Evolutionary conservation across 768 basidiomycete species (phyloP).

Genomic region (Hydnomerulius pinastri): DNA sequence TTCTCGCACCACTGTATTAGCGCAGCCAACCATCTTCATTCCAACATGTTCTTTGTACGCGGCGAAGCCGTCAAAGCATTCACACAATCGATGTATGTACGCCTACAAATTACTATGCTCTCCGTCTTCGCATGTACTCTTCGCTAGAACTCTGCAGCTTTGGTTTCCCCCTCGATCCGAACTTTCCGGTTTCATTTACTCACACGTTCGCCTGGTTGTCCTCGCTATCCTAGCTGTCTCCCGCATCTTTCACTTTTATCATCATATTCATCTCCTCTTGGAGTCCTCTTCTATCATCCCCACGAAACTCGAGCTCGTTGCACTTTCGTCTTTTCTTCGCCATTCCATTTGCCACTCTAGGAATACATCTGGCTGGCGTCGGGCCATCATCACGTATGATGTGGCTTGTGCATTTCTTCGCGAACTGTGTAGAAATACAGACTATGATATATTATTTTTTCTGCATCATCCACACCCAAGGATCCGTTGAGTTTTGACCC

Average conservation of each 20-base stretch:
- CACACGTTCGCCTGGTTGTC: conserved; percentile 24
- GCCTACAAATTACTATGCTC: conserved; percentile 22
- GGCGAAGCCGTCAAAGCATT: conserved; percentile 26
- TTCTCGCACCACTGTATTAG: conserved; percentile 29
- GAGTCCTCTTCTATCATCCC: conserved; percentile 7
- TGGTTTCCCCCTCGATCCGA: conserved; percentile 3
- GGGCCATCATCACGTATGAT: neutral
- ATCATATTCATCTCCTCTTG: neutral
- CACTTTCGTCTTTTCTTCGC: conserved; percentile 5
- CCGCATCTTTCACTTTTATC: neutral
- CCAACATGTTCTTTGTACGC: conserved; percentile 29
- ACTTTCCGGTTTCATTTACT: conserved; percentile 12
- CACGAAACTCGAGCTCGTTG: conserved; percentile 10
- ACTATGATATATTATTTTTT: neutral
- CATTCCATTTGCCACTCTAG: conserved; percentile 2
- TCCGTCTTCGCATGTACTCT: conserved; percentile 23
- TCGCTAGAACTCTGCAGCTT: conserved; percentile 19
- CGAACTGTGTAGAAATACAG: conserved; percentile 10
- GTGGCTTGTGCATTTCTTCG: conserved; percentile 11
- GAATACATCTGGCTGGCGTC: conserved; percentile 2
- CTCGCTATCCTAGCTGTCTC: conserved; percentile 28
- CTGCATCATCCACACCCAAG: neutral
- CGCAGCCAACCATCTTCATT: conserved; percentile 22
- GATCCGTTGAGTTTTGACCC: too few species aligned
- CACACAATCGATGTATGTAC: conserved; percentile 30